Evolutionary conservation across 176 grass and related monocot species (phyloP), one percentile per base, ranked within the genome.

Genomic region (Aegilops bicornis): DNA sequence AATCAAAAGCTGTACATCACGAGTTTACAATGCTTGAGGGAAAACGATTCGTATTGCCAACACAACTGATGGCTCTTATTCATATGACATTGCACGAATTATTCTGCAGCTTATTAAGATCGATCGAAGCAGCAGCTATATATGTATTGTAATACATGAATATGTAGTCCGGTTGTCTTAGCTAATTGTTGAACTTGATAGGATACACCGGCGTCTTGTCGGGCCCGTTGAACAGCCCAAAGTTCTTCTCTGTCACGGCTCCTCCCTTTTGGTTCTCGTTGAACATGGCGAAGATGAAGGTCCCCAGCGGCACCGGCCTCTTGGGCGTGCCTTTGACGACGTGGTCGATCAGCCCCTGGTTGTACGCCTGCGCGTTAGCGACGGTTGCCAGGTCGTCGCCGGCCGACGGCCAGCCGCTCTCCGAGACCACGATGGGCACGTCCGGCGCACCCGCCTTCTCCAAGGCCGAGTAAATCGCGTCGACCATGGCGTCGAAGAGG

Each of bases 361-460:
- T 89, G 52, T 94, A 89, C 6, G 45, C 78, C 45, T 14, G 30
- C 22, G 89, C 89, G 52, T 93, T 93, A 3, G 62, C 89, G 12
- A 95, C 60, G 27, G 48, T 90, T 25, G 95, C 89, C 6, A 87
- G 92, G 1, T 70, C 87, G 60, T 83, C 86, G 36, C 95, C 95
- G 11, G 79, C 89, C 12, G 95, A 97, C 17, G 95, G 92, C 95
- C 95, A 97, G 7, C 95, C 95, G 2, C 91, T 97, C 85, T 97
- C 95, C 25, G 95, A 95, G 24, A 97, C 92, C 22, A 97, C 89
- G 20, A 97, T 61, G 22, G 88, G 69, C 82, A 97, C 70, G 0
- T 15, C 73, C 58, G 82, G 36, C 15, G 29, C 85, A 0, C 91
- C 91, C 23, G 87, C 75, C 82, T 91, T 97, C 91, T 90, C 91